phyloP scores from a whole-genome alignment of 2,329 filamentous ascomycete species.

The Leptographium wingfieldii region DNA sequence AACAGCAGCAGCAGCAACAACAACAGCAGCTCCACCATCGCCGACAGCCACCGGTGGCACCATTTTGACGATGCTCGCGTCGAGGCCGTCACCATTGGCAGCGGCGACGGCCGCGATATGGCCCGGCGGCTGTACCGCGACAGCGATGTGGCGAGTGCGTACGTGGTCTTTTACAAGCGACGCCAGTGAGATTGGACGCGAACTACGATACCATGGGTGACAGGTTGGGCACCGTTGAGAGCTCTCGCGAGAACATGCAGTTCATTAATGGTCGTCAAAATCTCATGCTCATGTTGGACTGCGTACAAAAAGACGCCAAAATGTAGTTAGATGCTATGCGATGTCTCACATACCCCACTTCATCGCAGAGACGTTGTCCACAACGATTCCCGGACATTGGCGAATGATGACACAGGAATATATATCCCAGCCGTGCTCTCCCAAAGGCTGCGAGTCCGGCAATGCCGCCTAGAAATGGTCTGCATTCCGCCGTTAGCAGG shows the following conservation, averaged over 20 bases:
- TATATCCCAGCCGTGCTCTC: background rate
- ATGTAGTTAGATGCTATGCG: background rate
- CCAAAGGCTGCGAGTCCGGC: background rate
- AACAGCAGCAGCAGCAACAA: background rate
- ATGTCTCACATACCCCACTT: background rate
- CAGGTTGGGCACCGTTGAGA: background rate
- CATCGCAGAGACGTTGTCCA: background rate
- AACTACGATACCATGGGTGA: background rate
- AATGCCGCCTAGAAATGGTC: background rate
- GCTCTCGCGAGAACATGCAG: too few relatives aligned
- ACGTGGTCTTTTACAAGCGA: slow-evolving; percentile 15
- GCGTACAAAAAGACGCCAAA: background rate
- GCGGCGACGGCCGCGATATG: slow-evolving; percentile 13
- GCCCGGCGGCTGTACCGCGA: slow-evolving; percentile 12
- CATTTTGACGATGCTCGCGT: slow-evolving; percentile 31
- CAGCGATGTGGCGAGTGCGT: slow-evolving; percentile 10
- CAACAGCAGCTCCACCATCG: background rate
- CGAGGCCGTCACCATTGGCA: slow-evolving; percentile 12
- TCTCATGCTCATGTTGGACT: background rate
- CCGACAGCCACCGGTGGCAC: slow-evolving; percentile 27
- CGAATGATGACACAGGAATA: background rate
- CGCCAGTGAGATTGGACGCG: background rate
- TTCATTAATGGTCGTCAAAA: background rate
- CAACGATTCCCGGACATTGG: background rate
- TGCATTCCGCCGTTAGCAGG: background rate